Conservation (phyloP, 106 monocot genomes). For the Hemerocallis citrina region DNA sequence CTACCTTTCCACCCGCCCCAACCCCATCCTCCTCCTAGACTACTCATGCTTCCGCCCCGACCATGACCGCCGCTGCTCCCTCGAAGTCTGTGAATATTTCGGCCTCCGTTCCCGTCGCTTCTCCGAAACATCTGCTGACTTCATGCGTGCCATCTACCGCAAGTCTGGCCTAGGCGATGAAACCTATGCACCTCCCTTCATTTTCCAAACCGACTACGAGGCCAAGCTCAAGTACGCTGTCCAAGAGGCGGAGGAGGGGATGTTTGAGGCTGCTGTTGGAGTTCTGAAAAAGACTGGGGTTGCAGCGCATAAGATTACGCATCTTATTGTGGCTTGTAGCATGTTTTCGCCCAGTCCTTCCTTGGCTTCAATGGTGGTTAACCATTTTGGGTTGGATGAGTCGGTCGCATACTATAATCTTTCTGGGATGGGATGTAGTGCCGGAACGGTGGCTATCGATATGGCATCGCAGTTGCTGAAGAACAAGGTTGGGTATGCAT, state of each 20-base stretch:
- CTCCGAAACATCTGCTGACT: slow-evolving; percentile 26
- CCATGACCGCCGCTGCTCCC: slow-evolving; percentile 21
- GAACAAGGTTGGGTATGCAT: slow-evolving; percentile 7
- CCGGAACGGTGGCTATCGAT: slow-evolving; percentile 33
- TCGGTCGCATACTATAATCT: slow-evolving; percentile 35
- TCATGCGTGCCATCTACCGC: slow-evolving; percentile 54
- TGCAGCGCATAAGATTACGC: slow-evolving; percentile 14
- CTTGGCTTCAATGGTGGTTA: slow-evolving; percentile 29
- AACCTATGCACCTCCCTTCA: slow-evolving; percentile 43
- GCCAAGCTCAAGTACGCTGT: slow-evolving; percentile 18
- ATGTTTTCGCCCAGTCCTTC: slow-evolving; percentile 43
- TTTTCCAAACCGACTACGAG: slow-evolving; percentile 27
- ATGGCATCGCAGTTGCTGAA: slow-evolving; percentile 21
- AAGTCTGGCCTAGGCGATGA: slow-evolving; percentile 67
- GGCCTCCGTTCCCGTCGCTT: slow-evolving; percentile 21
- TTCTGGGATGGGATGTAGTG: slow-evolving; percentile 51
- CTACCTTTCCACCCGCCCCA: slow-evolving; percentile 21
- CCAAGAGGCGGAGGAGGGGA: slow-evolving; percentile 39
- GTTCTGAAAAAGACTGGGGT: slow-evolving; percentile 29
- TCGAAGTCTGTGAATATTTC: slow-evolving; percentile 48
- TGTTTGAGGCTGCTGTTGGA: slow-evolving; percentile 24
- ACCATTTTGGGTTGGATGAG: slow-evolving; percentile 15
- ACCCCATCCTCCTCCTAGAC: slow-evolving; percentile 41
- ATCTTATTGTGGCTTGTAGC: slow-evolving; percentile 34
- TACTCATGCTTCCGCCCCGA: slow-evolving; percentile 51